Percentiles rank a stretch among this genome's conserved stretches.
These are phyloP conservation scores for Neonothopanus nambi DNA, from an alignment of 1,284 basidiomycete genomes.

Conservation along the genomic window DNA sequence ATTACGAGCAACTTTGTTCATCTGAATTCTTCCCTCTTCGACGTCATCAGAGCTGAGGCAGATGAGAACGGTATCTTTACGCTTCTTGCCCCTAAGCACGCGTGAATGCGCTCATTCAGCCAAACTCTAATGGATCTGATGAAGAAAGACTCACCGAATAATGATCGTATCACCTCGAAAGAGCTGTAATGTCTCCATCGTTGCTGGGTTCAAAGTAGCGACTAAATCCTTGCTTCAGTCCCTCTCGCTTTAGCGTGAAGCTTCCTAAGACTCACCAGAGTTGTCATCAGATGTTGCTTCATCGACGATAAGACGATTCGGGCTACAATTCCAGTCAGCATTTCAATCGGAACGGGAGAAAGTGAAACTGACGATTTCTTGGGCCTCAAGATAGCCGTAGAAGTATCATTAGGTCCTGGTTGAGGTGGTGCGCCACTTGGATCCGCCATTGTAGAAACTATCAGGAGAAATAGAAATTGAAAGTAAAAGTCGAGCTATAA, in stretches of 20 bases:
- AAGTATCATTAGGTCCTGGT: constrained; percentile 78
- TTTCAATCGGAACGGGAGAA: constrained; percentile 11
- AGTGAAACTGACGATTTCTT: constrained; percentile 89
- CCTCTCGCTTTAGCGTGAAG: neutral
- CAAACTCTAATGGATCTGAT: constrained; percentile 6
- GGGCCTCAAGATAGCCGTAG: constrained; percentile 91
- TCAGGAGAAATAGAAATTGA: constrained; percentile 20
- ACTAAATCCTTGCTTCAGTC: constrained; percentile 45
- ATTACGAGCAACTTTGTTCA: constrained; percentile 99
- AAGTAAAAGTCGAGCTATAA: constrained; percentile 9
- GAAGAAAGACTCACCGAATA: constrained; percentile 65
- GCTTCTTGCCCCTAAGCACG: constrained; percentile 83
- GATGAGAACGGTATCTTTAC: constrained; percentile 94
- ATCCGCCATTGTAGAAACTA: constrained; percentile 56
- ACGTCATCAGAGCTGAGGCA: constrained; percentile 94
- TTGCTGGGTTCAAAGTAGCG: constrained; percentile 92
- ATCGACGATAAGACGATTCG: constrained; percentile 93
- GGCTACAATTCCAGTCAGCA: constrained; percentile 48
- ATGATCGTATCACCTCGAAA: constrained; percentile 97
- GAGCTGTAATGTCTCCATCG: constrained; percentile 93
- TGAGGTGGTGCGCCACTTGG: constrained; percentile 77
- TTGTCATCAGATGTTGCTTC: constrained; percentile 92
- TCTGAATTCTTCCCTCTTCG: constrained; percentile 95
- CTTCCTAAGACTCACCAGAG: constrained; percentile 59
- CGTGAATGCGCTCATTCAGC: constrained; percentile 9